Evolutionary conservation across 176 grass and related monocot species (phyloP).

Genomic region (Tillandsia fasciculata): DNA sequence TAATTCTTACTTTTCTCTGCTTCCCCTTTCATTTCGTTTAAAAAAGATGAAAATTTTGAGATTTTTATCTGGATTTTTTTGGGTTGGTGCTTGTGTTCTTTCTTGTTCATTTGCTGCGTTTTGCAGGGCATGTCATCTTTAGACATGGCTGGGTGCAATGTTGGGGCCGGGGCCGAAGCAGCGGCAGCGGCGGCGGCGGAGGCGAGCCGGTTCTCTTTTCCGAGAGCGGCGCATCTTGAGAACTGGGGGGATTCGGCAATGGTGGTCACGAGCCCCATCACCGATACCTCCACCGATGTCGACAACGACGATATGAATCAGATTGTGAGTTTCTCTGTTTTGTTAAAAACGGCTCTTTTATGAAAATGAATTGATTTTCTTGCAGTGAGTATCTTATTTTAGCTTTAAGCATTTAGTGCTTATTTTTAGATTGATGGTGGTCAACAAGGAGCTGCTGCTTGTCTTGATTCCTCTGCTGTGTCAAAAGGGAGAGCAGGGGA

Average conservation of each 20-base stretch:
- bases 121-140: conserved; percentile 17
- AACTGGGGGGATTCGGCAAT: conserved; percentile 77
- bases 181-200: conserved; percentile 20
- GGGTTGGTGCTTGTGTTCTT: not conserved
- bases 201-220: conserved; percentile 16
- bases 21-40: not conserved
- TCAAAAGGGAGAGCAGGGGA: conserved; percentile 54
- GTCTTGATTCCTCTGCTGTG: conserved; percentile 30
- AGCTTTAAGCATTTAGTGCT: not conserved
- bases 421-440: conserved; percentile 21
- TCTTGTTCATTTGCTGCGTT: conserved; percentile 4
- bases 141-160: conserved; percentile 34
- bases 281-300: conserved; percentile 58
- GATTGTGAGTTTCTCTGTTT: conserved; percentile 6
- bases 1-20: conserved; percentile 15
- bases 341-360: not conserved
- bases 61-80: not conserved
- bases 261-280: conserved; percentile 45
- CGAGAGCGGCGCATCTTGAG: conserved; percentile 43
- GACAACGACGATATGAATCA: conserved; percentile 39
- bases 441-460: conserved; percentile 13
- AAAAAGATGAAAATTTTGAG: too few relatives aligned
- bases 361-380: not conserved
- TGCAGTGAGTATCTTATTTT: not conserved
- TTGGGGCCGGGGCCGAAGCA: not conserved